Conservation (phyloP, 495 filamentous ascomycete species). For the Chaetomium cochliodes region DNA sequence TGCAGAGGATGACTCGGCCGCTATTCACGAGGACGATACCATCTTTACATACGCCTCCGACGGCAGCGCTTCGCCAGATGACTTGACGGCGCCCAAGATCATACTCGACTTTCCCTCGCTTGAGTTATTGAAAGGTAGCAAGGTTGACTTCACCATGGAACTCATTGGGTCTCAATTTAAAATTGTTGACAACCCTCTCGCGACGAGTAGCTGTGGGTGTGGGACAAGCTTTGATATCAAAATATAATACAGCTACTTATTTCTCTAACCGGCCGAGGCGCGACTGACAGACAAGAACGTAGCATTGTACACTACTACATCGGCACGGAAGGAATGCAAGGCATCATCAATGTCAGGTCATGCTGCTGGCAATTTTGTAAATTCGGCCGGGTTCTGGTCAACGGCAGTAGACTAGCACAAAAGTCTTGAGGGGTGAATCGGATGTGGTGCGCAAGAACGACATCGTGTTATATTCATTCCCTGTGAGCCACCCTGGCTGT, state of each 20-base stretch:
- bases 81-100: slow-evolving; percentile 61
- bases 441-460: slow-evolving; percentile 27
- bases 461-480: slow-evolving; percentile 39
- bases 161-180: slow-evolving; percentile 98
- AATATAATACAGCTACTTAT: slow-evolving; percentile 34
- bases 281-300: background rate
- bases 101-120: slow-evolving; percentile 87
- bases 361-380: slow-evolving; percentile 19
- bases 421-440: slow-evolving; percentile 24
- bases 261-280: background rate
- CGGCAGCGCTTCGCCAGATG: slow-evolving; percentile 11
- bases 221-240: slow-evolving; percentile 98
- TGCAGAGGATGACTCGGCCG: slow-evolving; percentile 27
- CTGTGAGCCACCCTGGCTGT: slow-evolving; percentile 27
- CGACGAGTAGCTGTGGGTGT: slow-evolving; percentile 93
- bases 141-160: slow-evolving; percentile 93
- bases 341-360: background rate
- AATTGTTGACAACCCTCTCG: slow-evolving; percentile 86
- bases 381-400: slow-evolving; percentile 29
- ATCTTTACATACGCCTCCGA: slow-evolving; percentile 45
- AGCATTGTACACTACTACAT: background rate
- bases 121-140: slow-evolving; percentile 86
- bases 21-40: slow-evolving; percentile 70
- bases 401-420: slow-evolving; percentile 29
- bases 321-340: background rate